A percentile compares a stretch with the other conserved stretches of the same genome.
Conservation (phyloP, 129 eudicot species). For the Flaveria bidentis region DNA sequence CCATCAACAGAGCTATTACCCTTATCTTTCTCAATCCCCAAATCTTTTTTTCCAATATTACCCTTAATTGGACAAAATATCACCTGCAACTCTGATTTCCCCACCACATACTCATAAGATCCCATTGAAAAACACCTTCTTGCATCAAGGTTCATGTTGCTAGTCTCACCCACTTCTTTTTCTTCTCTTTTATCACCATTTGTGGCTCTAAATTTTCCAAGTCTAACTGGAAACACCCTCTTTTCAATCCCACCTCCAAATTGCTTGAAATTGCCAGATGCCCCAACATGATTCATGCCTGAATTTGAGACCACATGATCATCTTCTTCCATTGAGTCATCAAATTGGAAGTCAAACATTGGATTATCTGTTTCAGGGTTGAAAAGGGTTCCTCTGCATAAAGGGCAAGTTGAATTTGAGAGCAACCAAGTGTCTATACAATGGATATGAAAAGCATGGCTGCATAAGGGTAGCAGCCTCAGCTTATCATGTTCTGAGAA, state of each 20-base stretch:
- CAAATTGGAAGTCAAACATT: constrained; percentile 45
- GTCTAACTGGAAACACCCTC: constrained; percentile 85
- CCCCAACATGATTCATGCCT: constrained; percentile 23
- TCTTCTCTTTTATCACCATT: constrained; percentile 37
- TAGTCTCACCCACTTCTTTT: constrained; percentile 73
- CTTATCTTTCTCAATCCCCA: constrained; percentile 46
- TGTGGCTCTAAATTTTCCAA: constrained; percentile 79
- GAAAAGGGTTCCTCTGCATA: constrained; percentile 82
- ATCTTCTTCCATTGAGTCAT: constrained; percentile 51
- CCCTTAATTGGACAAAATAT: constrained; percentile 48
- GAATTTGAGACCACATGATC: constrained; percentile 28
- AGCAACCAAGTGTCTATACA: constrained; percentile 95
- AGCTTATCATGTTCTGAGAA: constrained; percentile 68
- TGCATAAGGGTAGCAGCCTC: constrained; percentile 80
- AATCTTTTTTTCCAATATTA: constrained; percentile 39
- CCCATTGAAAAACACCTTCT: constrained; percentile 99
- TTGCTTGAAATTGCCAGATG: constrained; percentile 43
- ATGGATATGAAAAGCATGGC: constrained; percentile 94
- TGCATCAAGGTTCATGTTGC: constrained; percentile 73
- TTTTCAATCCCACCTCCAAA: constrained; percentile 43
- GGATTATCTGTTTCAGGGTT: constrained; percentile 68
- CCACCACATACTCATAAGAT: constrained; percentile 95
- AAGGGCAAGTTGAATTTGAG: constrained; percentile 90
- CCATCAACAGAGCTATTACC: constrained; percentile 47
- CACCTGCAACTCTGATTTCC: constrained; percentile 71